Evolutionary conservation across 2,329 filamentous ascomycete genomes (phyloP), one percentile per base, ranked within the genome.

Genomic region (Talaromyces marneffei): DNA sequence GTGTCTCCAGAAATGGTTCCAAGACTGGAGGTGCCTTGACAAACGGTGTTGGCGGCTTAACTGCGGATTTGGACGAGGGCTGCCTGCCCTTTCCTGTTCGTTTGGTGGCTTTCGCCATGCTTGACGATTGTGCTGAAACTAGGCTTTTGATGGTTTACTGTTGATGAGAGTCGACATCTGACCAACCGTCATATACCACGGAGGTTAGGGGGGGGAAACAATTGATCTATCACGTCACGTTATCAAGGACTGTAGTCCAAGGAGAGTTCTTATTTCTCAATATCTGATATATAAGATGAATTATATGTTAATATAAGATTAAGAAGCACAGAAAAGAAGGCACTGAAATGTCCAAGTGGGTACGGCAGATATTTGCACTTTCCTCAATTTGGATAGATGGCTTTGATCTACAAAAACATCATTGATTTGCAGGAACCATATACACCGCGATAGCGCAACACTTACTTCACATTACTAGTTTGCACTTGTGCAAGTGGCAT

Each of bases 21-120:
- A 96, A 83, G 33, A 81, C 79, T 54, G 83, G 73, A 0, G 90
- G 85, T 0, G 86, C 85, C 62, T 80, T 80, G 66, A 83, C 83
- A 80, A 94, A 96, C 7, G 90, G 90, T 31, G 81, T 73, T 0
- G 87, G 87, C n/a, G 72, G 71, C 5, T 74, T 73, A 35, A 66
- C 62, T 9, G 29, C 23, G 23, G 61, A 37, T 53, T 65, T 65
- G 25, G 68, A 66, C 2, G 68, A 66, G 27, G 63, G 63, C 33
- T 66, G 67, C 59, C 71, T 74, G 33, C 65, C 65, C 62, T 74
- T 75, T 46, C 61, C 65, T 42, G 67, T 64, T 35, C 71, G 69
- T 62, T 69, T 68, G 20, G 72, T 67, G 31, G 73, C 68, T 65
- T 75, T 77, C 18, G 72, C 67, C 74, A 76, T 75, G n/a, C 25